Percentiles rank a stretch among this genome's conserved stretches.
Evolutionary conservation across 2,329 filamentous ascomycete genomes (phyloP).

Genomic region (Stachybotrys elegans): DNA sequence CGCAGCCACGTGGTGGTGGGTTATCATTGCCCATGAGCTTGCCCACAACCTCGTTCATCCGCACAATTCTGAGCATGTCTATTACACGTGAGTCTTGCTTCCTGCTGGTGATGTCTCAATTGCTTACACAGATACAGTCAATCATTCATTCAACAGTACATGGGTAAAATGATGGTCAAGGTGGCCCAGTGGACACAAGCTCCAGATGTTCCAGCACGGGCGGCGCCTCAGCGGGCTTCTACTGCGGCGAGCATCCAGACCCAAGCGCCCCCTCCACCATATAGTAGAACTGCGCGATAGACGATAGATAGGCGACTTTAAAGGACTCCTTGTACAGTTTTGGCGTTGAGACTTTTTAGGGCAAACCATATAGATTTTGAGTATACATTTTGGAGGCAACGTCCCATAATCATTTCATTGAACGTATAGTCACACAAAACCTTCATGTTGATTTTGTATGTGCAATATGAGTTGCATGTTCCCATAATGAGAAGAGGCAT

Average conservation of each 20-base stretch:
- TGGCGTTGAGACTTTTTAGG: too few species aligned
- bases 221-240: conserved; percentile 4
- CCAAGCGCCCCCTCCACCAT: conserved; percentile 17
- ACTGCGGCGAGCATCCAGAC: conserved; percentile 4
- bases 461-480: too few species aligned
- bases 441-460: too few species aligned
- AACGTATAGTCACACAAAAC: too few species aligned
- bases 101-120: too few species aligned
- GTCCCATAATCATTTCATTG: too few species aligned
- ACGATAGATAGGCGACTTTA: too few species aligned
- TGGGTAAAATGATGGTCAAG: conserved; percentile 61
- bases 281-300: conserved; percentile 11
- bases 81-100: conserved; percentile 59
- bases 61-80: conserved; percentile 77
- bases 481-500: too few species aligned
- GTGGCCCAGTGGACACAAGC: conserved; percentile 31
- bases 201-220: too few species aligned
- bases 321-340: too few species aligned
- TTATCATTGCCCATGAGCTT: conserved; percentile 91
- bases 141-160: conserved; percentile 74
- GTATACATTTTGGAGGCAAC: too few species aligned
- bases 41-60: conserved; percentile 83
- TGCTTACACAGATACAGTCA: conserved; percentile 41
- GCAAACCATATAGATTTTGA: too few species aligned
- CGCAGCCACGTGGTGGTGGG: conserved; percentile 84